Evolutionary conservation across 2,329 filamentous ascomycete genomes (phyloP), one percentile per base, ranked within the genome.

Genomic region (Neopestalotiopsis sp.): DNA sequence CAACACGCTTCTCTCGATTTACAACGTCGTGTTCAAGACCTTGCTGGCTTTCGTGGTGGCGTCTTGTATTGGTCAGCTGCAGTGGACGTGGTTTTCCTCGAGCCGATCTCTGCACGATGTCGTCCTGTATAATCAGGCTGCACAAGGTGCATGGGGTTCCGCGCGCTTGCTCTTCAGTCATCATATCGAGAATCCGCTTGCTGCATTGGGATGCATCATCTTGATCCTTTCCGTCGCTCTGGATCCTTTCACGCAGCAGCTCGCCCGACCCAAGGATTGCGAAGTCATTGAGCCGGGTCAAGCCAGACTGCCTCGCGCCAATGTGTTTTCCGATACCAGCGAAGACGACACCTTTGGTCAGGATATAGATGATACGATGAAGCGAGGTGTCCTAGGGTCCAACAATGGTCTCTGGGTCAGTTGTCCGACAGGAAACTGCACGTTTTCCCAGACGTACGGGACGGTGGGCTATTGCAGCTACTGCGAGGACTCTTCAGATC

Each of bases 371-470:
- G 34, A 38, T 5, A 38, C 34, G 34, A 38, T 38, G 34, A 38
- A 38, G 34, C 4, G 34, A 38, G 34, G 34, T 38, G 10, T 38
- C 1, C 5, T 38, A 5, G 34, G 34, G 5, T 38, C 34, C 34
- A 38, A 38, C 34, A 38, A 38, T 38, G 34, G 34, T 20, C 10
- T n/a, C 2, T n/a, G 4, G 32, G n/a, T 4, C 20, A 20, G 68
- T n/a, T 70, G 70, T 28, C n/a, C 56, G 5, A 70, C 70, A 2
- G 70, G 68, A 0, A 71, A 71, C 58, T 71, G 66, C 38, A 70
- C 49, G 7, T 71, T 71, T 62, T 28, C 68, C 9, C n/a, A 64
- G 17, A 24, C 17, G 5, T 71, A 52, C 28, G 64, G 65, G 13
- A 71, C 68, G 2, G 24, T 71, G 1, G 70, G 61, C 32, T 71